Conservation (phyloP, 31 red algal species). For the Bonnemaisonia californica region DNA sequence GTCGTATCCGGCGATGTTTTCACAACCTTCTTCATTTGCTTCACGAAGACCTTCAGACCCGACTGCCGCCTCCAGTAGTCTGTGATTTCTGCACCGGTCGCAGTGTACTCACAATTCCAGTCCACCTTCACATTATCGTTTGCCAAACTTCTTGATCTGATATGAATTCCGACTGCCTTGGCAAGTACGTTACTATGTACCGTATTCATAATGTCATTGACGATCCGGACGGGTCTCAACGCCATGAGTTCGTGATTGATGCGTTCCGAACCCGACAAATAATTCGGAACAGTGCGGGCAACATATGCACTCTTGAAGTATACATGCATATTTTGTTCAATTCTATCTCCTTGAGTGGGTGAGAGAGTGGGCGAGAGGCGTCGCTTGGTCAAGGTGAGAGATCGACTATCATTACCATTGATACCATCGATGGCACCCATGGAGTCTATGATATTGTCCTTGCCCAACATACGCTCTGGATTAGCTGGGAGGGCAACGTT, state of each 20-base stretch:
- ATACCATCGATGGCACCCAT: not conserved
- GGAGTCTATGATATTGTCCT: not conserved
- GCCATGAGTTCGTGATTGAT: conserved; percentile 37
- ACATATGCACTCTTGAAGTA: conserved; percentile 78
- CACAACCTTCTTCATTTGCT: conserved; percentile 46
- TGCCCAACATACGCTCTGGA: not conserved
- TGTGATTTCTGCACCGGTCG: conserved; percentile 35
- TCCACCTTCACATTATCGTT: conserved; percentile 58
- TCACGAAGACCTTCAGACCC: conserved; percentile 48
- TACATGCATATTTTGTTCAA: conserved; percentile 36
- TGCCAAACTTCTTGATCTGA: conserved; percentile 57
- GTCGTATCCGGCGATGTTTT: not conserved
- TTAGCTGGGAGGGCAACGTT: not conserved
- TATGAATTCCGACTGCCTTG: conserved; percentile 63
- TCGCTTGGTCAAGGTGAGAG: not conserved
- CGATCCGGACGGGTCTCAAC: conserved; percentile 17
- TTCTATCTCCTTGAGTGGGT: not conserved
- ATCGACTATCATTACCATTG: not conserved
- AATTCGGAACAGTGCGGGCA: conserved; percentile 13
- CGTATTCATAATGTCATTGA: conserved; percentile 20
- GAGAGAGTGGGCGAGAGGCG: not conserved
- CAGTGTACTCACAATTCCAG: conserved; percentile 59
- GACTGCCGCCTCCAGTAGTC: conserved; percentile 69
- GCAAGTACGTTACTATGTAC: conserved; percentile 7
- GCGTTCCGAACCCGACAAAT: not conserved